A percentile compares a stretch with the other conserved stretches of the same genome.
Conservation (phyloP, 495 filamentous ascomycete genomes). For the Daldinia caldariorum region DNA sequence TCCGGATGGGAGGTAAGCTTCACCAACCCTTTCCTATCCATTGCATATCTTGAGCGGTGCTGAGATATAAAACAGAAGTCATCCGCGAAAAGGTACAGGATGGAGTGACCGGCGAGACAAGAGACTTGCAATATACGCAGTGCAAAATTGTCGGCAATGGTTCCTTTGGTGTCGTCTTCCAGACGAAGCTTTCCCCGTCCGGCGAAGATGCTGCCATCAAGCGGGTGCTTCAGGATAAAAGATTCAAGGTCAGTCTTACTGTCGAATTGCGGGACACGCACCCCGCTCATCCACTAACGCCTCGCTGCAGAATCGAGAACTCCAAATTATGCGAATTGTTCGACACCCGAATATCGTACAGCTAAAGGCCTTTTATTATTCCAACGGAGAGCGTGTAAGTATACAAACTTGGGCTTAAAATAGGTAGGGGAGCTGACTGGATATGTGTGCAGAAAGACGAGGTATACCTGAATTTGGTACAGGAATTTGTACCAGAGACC, state of each 20-base stretch:
- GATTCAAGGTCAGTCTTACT: conserved; percentile 82
- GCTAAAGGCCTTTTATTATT: conserved; percentile 99
- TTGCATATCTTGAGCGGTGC: conserved; percentile 14
- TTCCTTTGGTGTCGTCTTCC: conserved; percentile 98
- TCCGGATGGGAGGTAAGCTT: conserved; percentile 65
- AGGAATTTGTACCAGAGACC: conserved; percentile 98
- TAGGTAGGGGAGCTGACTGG: conserved; percentile 35
- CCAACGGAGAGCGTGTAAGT: conserved; percentile 94
- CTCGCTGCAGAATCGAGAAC: conserved; percentile 83
- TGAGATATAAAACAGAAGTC: conserved; percentile 72
- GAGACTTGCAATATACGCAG: conserved; percentile 97
- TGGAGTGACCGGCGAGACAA: conserved; percentile 93
- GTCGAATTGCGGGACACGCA: conserved; percentile 3
- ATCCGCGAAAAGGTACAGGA: conserved; percentile 99
- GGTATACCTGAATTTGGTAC: conserved; percentile 97
- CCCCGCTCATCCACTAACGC: conserved; percentile 49
- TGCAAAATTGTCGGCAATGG: conserved; percentile 99
- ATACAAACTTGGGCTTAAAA: conserved; percentile 6
- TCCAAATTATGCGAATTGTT: conserved; percentile 99
- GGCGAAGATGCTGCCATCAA: conserved; percentile 99
- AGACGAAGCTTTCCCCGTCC: conserved; percentile 96
- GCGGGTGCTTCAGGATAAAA: conserved; percentile 96
- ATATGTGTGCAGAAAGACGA: conserved; percentile 83
- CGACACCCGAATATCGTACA: conserved; percentile 98
- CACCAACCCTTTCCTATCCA: conserved; percentile 18